These are phyloP conservation scores for Eragrostis tef DNA, from an alignment of 202 grass and related monocot genomes.

Conservation along the genomic window DNA sequence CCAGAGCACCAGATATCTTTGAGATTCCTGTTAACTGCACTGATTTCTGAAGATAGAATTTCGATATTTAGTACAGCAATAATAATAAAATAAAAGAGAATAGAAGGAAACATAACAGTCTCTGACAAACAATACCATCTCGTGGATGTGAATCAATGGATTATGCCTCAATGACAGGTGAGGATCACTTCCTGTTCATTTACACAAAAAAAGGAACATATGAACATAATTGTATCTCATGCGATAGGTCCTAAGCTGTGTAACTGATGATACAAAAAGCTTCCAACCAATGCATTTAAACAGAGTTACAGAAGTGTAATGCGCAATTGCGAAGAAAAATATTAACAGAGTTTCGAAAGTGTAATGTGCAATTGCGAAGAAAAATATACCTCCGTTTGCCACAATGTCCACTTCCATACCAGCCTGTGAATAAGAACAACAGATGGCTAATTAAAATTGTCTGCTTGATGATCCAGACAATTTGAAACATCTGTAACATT, in stretches of 20 bases:
- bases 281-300: not conserved
- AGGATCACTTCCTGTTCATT: slow-evolving; percentile 82
- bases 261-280: not conserved
- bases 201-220: slow-evolving; percentile 27
- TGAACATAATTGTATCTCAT: not conserved
- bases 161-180: slow-evolving; percentile 72
- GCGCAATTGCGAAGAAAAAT: not conserved
- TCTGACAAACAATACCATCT: slow-evolving; percentile 68
- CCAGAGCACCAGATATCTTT: slow-evolving; percentile 81
- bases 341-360: not conserved
- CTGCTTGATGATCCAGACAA: not conserved
- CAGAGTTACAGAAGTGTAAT: not conserved
- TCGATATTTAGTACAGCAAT: slow-evolving; percentile 5
- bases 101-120: not conserved
- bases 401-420: slow-evolving; percentile 92
- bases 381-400: slow-evolving; percentile 76
- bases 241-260: not conserved
- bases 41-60: slow-evolving; percentile 58
- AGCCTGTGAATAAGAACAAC: slow-evolving; percentile 54
- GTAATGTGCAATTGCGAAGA: not conserved
- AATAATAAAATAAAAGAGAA: slow-evolving; percentile 6
- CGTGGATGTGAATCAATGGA: slow-evolving; percentile 73
- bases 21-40: slow-evolving; percentile 73
- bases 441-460: slow-evolving; percentile 1
- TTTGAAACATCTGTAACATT: not conserved